Evolutionary conservation across 2,329 filamentous ascomycete genomes (phyloP), one percentile per base, ranked within the genome.

Genomic region (Fusarium sp.): DNA sequence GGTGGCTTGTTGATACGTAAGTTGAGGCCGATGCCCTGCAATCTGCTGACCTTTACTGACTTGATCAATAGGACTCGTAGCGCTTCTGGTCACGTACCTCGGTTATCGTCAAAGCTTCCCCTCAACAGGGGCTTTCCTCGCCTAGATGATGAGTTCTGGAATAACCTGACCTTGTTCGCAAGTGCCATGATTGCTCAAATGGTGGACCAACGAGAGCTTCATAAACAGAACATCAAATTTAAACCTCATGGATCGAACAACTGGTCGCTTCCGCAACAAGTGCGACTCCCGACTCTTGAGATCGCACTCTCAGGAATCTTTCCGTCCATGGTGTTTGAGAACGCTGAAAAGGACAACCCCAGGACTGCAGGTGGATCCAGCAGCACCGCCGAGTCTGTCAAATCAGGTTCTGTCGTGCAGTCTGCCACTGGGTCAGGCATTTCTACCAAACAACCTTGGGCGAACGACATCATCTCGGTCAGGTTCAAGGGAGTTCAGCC

Each of bases 1-100:
- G 93, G 92, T 95, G 91, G 89, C 82, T 95, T 64, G 83, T 93
- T 57, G 87, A 91, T 79, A 79, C 88, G 86, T 90, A 82, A 81
- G 86, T 60, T 52, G 16, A 34, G 8, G 27, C 10, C 51, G 12
- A 18, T n/a, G 20, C 22, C 30, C 27, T 16, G n/a, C 27, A 24
- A 20, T 18, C n/a, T 43, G 32, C 22, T 45, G 42, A 38, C 18
- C n/a, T 50, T 57, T 52, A 53, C 73, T 77, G 64, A 77, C 59
- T 51, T 34, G 12, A 5, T 46, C 22, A 15, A 14, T 34, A 80
- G 80, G 30, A 76, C 76, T 55, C 75, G 74, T 20, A 68, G 71
- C 27, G 70, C 74, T 32, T 54, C 73, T 22, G 71, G 68, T 22
- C 77, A 76, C 20, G 52, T 69, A 5, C 59, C 76, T 45, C 77